A percentile compares a stretch with the other conserved stretches of the same genome.
Evolutionary conservation across 768 basidiomycete species (phyloP).

Genomic region (Tubosaeta brunneosetosa): DNA sequence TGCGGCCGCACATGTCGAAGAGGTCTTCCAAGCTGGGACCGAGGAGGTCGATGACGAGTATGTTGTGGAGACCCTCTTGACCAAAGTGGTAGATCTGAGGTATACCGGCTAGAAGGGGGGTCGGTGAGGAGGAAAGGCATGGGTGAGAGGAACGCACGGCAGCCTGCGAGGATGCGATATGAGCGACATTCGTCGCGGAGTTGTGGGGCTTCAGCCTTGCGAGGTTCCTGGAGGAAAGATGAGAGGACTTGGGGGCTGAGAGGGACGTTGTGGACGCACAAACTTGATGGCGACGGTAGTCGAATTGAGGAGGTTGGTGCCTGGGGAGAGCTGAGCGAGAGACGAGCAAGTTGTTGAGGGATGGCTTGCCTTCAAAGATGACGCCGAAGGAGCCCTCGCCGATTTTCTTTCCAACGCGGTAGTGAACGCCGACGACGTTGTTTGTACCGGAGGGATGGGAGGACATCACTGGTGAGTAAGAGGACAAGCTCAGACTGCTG

Average conservation of each 20-base stretch:
- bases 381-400: slow-evolving; percentile 99
- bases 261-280: slow-evolving; percentile 53
- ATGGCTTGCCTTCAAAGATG: slow-evolving; percentile 73
- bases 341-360: not conserved
- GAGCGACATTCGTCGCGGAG: slow-evolving; percentile 98
- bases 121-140: slow-evolving; percentile 10
- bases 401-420: slow-evolving; percentile 97
- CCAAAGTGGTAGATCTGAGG: slow-evolving; percentile 99
- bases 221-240: slow-evolving; percentile 58
- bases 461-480: slow-evolving; percentile 39
- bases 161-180: slow-evolving; percentile 86
- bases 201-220: slow-evolving; percentile 96
- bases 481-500: slow-evolving; percentile 2
- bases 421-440: slow-evolving; percentile 92
- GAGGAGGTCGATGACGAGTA: slow-evolving; percentile 95
- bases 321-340: slow-evolving; percentile 37
- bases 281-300: slow-evolving; percentile 99
- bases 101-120: slow-evolving; percentile 69
- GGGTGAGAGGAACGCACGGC: slow-evolving; percentile 55
- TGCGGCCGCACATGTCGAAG: slow-evolving; percentile 98
- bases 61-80: slow-evolving; percentile 97
- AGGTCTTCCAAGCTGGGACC: slow-evolving; percentile 96
- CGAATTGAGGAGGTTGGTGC: slow-evolving; percentile 95
- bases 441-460: slow-evolving; percentile 55
- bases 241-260: slow-evolving; percentile 1